Evolutionary conservation across 148 eudicot species (phyloP), one percentile per base, ranked within the genome.

Genomic region (Fallopia convolvulus): DNA sequence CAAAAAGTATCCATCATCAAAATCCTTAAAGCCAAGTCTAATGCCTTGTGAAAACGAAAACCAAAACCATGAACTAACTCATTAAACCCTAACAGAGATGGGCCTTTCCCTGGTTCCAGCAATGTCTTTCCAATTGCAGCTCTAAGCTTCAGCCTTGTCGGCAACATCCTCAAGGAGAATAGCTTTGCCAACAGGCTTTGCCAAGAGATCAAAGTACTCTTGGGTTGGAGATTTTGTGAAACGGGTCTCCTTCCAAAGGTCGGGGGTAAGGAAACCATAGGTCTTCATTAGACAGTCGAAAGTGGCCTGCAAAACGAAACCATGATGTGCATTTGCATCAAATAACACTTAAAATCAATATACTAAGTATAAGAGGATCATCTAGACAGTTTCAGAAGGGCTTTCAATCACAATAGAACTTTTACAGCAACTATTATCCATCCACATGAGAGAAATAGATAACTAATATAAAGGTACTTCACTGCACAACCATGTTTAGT

Each of bases 221-320:
- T 92, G 94, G 83, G 81, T 87, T 46, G 94, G 97, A 33, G 97
- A 92, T 77, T 84, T 92, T 13, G 85, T 44, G 81, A 92, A 92
- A 47, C 91, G 83, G 46, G 92, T 90, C 87, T 92, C 94, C 55
- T 42, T 88, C 97, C 97, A 92, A 26, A 92, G 86, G 70, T 92
- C 97, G 0, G 97, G 97, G 75, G 97, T 92, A 2, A 92, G 85
- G 85, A 90, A 92, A 0, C 97, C 92, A 70, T 92, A 92, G 2
- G 97, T 92, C 92, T 92, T 90, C 88, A 90, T 18, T 75, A 92
- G 77, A 84, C 97, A 92, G 18, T 92, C 92, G 83, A 92, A 92
- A 13, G 97, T 92, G 5, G 97, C 97, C 94, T 92, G 94, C 70
- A 68, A 81, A 79, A 68, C 3, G 7, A 68, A 14, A 9, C 33